phyloP scores from a whole-genome alignment of 306 rosid genomes.

The Rosa chinensis region DNA sequence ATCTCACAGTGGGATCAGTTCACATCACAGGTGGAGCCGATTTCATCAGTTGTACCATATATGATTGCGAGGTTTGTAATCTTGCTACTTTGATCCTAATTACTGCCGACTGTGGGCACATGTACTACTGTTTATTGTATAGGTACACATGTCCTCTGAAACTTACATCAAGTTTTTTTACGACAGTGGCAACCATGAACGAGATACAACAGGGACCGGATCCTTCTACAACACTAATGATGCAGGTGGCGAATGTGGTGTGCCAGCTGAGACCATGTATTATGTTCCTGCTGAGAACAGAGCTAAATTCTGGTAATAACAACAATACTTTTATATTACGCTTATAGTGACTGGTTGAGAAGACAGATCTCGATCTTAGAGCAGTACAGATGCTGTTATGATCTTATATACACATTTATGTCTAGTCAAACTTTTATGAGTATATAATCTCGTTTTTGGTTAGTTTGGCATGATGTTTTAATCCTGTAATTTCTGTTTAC shows the following conservation, averaged over 20 bases:
- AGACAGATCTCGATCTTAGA: neutral
- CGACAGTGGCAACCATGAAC: slow-evolving; percentile 84
- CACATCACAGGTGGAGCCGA: slow-evolving; percentile 81
- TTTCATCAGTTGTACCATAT: slow-evolving; percentile 72
- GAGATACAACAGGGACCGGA: slow-evolving; percentile 64
- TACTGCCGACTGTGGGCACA: neutral
- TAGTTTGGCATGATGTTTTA: neutral
- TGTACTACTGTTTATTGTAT: neutral
- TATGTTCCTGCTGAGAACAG: slow-evolving; percentile 81
- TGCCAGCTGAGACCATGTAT: slow-evolving; percentile 73
- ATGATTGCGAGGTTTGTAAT: slow-evolving; percentile 76
- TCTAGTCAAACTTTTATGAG: no score
- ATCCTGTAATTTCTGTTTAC: slow-evolving; percentile 13
- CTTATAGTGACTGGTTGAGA: neutral
- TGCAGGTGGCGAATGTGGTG: slow-evolving; percentile 93
- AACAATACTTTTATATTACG: neutral
- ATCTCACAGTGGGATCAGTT: slow-evolving; percentile 90
- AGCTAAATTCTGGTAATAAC: slow-evolving; percentile 71
- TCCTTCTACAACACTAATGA: slow-evolving; percentile 63
- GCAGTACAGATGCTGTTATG: neutral
- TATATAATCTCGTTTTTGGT: neutral
- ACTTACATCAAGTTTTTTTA: neutral
- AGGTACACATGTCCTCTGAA: slow-evolving; percentile 2
- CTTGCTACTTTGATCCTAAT: neutral
- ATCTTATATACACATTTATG: no score